Percentiles rank a stretch among this genome's conserved stretches.
Conservation (phyloP, 2,329 filamentous ascomycete genomes). For the Xylariomycetidae sp. region DNA sequence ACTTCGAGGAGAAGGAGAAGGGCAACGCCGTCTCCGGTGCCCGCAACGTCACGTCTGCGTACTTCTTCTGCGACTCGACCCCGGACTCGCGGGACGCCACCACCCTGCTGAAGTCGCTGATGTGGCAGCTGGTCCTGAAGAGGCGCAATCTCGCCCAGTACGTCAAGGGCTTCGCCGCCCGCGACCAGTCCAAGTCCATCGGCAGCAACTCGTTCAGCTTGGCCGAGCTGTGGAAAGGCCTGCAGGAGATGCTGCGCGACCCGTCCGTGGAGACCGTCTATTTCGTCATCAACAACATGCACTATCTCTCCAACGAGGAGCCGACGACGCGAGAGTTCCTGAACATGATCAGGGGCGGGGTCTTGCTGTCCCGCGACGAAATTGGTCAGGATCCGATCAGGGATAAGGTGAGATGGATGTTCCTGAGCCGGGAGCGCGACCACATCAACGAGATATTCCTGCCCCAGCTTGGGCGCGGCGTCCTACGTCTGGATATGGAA, state of each 20-base stretch:
- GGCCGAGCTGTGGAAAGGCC: background rate
- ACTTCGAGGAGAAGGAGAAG: background rate
- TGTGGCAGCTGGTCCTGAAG: slow-evolving; percentile 2
- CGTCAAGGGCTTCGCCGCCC: slow-evolving; percentile 2
- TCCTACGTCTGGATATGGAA: background rate
- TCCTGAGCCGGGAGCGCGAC: background rate
- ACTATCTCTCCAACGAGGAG: background rate
- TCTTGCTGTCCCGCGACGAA: background rate
- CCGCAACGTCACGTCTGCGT: background rate
- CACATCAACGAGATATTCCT: background rate
- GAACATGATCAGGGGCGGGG: background rate
- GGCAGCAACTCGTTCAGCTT: background rate
- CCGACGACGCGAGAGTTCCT: background rate
- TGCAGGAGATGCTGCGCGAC: background rate
- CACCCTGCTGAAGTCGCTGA: slow-evolving; percentile 1
- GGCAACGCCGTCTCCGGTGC: background rate
- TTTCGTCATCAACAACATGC: slow-evolving; percentile 1
- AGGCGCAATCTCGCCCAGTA: background rate
- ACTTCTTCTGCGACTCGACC: background rate
- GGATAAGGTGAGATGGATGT: background rate
- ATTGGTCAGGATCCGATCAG: background rate
- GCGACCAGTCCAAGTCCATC: background rate
- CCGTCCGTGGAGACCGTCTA: slow-evolving; percentile 1
- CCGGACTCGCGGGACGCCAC: background rate
- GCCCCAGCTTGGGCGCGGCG: background rate